These are phyloP conservation scores for Pichia gijzeniarum DNA, from an alignment of 805 yeast genomes.

Conservation along the genomic window DNA sequence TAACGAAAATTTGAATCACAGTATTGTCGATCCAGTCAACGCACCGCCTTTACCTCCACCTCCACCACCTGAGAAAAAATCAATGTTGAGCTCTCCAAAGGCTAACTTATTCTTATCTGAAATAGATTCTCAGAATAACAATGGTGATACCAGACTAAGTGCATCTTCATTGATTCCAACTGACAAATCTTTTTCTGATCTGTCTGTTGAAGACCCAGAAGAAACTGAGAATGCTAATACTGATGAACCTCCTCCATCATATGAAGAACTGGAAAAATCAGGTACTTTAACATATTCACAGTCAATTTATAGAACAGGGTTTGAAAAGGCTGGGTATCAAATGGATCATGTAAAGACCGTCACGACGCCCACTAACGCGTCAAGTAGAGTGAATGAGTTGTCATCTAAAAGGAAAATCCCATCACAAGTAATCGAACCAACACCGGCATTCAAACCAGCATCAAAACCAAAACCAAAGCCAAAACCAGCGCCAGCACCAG, in stretches of 20 bases:
- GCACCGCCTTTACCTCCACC: constrained; percentile 30
- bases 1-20: no score
- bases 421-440: constrained; percentile 14
- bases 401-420: constrained; percentile 22
- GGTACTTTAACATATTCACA: constrained; percentile 29
- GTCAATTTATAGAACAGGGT: constrained; percentile 31
- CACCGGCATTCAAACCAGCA: not conserved
- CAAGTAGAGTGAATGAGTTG: not conserved
- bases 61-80: constrained; percentile 22
- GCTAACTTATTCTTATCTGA: constrained; percentile 18
- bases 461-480: not conserved
- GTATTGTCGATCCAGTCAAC: not conserved
- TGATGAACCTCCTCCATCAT: constrained; percentile 28
- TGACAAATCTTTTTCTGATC: constrained; percentile 19
- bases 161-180: constrained; percentile 22
- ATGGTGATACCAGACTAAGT: constrained; percentile 14
- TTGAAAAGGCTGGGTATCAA: constrained; percentile 32
- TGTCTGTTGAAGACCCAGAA: constrained; percentile 10
- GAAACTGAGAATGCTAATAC: constrained; percentile 6
- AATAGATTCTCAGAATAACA: not conserved
- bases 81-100: constrained; percentile 22
- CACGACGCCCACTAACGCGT: not conserved
- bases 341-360: constrained; percentile 21
- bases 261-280: constrained; percentile 29
- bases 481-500: no score